A percentile compares a stretch with the other conserved stretches of the same genome.
phyloP scores from a whole-genome alignment of 257 asterid species.

The Pogostemon cablin region DNA sequence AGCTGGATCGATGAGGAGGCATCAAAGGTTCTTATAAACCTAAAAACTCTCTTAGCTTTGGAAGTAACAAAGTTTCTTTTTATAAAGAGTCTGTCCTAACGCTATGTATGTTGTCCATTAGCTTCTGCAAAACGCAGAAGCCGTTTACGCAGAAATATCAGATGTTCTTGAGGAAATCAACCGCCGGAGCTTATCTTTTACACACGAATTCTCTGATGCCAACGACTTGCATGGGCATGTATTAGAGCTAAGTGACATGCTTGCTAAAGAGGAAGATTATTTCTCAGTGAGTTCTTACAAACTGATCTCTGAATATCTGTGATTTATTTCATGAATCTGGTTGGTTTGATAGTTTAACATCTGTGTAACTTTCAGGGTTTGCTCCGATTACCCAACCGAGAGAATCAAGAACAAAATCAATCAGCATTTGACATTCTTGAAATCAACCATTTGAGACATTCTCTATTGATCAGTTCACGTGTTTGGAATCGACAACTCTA shows the following conservation, averaged over 20 bases:
- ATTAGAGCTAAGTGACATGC: conserved; percentile 10
- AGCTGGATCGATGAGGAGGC: conserved; percentile 1
- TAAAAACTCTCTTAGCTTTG: not conserved
- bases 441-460: conserved; percentile 11
- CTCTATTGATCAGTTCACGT: conserved; percentile 11
- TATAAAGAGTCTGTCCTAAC: not conserved
- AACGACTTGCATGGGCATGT: not conserved
- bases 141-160: not conserved
- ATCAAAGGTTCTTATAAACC: conserved; percentile 6
- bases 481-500: conserved; percentile 2
- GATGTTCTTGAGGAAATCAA: conserved; percentile 8
- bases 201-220: not conserved
- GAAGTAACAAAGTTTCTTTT: not conserved
- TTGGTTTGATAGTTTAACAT: not conserved
- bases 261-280: not conserved
- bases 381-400: not conserved
- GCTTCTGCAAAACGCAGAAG: conserved; percentile 2
- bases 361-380: not conserved
- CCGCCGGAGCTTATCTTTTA: not conserved
- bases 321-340: not conserved
- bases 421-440: conserved; percentile 1
- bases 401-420: conserved; percentile 1
- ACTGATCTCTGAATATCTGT: not conserved
- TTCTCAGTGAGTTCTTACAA: not conserved
- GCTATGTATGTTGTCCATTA: not conserved